Conservation (phyloP, 169 alveolate genomes). For the Eimeria tenella region DNA sequence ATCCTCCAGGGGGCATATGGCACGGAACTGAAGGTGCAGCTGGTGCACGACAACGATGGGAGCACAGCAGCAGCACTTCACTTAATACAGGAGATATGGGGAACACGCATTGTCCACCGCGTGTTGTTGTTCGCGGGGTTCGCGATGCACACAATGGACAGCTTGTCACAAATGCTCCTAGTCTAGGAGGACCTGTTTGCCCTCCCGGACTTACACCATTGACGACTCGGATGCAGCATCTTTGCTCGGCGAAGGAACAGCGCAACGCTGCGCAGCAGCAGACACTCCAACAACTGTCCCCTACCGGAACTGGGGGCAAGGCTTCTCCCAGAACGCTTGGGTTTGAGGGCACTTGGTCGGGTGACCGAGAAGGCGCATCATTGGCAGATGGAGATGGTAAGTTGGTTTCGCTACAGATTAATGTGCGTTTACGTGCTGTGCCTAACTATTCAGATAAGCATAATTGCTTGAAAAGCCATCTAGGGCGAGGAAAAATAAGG, state of each 20-base stretch:
- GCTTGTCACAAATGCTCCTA: background rate
- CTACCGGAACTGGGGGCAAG: background rate
- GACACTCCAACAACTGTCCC: slow-evolving; percentile 32
- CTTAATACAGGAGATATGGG: slow-evolving; percentile 1
- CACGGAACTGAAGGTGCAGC: slow-evolving; percentile 45
- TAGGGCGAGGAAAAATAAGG: background rate
- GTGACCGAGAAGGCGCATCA: slow-evolving; percentile 19
- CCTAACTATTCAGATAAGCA: background rate
- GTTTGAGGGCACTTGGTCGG: background rate
- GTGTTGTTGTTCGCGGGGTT: slow-evolving; percentile 37
- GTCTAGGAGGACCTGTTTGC: background rate
- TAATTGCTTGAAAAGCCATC: background rate
- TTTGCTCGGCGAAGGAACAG: background rate
- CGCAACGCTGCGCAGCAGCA: background rate
- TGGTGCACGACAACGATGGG: slow-evolving; percentile 40
- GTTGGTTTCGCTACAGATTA: background rate
- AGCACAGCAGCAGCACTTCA: slow-evolving; percentile 24
- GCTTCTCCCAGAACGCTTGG: slow-evolving; percentile 17
- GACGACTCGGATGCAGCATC: background rate
- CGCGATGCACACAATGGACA: slow-evolving; percentile 33
- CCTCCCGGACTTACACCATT: background rate
- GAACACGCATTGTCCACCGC: background rate
- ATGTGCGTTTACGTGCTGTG: background rate
- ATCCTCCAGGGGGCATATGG: background rate
- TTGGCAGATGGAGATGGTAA: slow-evolving; percentile 37